Conservation (phyloP, 495 filamentous ascomycete species). For the Xylaria sp. region DNA sequence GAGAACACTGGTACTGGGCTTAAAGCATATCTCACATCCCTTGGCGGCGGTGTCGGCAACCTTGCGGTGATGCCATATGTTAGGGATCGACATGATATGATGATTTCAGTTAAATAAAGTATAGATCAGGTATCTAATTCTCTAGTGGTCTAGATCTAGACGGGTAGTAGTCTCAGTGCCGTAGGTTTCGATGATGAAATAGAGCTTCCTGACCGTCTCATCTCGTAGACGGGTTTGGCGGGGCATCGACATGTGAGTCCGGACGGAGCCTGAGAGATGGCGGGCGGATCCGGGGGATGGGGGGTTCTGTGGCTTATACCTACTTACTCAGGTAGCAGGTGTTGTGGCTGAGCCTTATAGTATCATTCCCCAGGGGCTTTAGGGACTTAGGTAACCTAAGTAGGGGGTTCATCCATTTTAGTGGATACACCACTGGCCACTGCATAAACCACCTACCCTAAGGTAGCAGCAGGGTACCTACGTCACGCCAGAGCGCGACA, state of each 20-base stretch:
- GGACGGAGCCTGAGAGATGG: not conserved
- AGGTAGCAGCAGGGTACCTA: not conserved
- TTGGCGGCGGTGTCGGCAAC: slow-evolving; percentile 85
- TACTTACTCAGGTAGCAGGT: not conserved
- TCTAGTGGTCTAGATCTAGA: not conserved
- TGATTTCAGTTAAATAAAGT: not conserved
- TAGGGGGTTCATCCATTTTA: not conserved
- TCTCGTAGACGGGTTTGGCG: not conserved
- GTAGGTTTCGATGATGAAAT: not conserved
- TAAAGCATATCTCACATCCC: slow-evolving; percentile 90
- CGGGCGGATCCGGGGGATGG: not conserved
- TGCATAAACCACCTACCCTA: slow-evolving; percentile 3
- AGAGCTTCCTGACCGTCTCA: not conserved
- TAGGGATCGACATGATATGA: slow-evolving; percentile 64
- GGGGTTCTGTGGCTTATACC: not conserved
- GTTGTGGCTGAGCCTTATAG: slow-evolving; percentile 9
- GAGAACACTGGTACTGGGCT: slow-evolving; percentile 83
- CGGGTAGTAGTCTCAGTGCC: no score
- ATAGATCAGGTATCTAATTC: not conserved
- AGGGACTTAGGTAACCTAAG: no score
- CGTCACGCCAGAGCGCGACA: slow-evolving; percentile 17
- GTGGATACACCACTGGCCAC: not conserved
- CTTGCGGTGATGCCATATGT: slow-evolving; percentile 84
- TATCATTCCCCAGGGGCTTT: not conserved
- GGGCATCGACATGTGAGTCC: slow-evolving; percentile 3